A percentile compares a stretch with the other conserved stretches of the same genome.
These are phyloP conservation scores for Agapanthus africanus DNA, from an alignment of 106 monocot genomes.

Conservation along the genomic window DNA sequence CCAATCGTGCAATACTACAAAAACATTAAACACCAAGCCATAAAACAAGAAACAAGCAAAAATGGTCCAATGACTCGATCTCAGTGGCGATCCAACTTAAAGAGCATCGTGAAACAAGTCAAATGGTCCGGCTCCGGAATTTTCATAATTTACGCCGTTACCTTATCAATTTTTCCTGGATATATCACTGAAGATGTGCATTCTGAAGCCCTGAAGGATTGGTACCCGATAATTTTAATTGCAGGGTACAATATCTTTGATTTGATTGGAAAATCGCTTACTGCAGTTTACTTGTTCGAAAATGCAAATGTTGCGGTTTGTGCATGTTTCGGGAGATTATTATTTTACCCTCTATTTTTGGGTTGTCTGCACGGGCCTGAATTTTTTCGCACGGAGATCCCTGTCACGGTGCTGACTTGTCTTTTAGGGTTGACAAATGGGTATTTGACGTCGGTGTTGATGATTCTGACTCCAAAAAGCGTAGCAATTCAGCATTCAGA, in stretches of 20 bases:
- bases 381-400: slow-evolving; percentile 37
- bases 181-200: slow-evolving; percentile 54
- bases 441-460: slow-evolving; percentile 36
- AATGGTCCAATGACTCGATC: slow-evolving; percentile 9
- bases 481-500: slow-evolving; percentile 50
- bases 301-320: slow-evolving; percentile 22
- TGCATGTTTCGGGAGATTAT: slow-evolving; percentile 25
- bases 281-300: slow-evolving; percentile 27
- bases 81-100: slow-evolving; percentile 34
- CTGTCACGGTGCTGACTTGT: slow-evolving; percentile 38
- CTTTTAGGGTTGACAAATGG: slow-evolving; percentile 50
- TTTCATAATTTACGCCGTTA: slow-evolving; percentile 32
- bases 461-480: slow-evolving; percentile 44
- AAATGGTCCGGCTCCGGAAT: slow-evolving; percentile 40
- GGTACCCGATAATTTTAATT: slow-evolving; percentile 51
- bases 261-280: slow-evolving; percentile 37
- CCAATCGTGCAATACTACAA: slow-evolving; percentile 39
- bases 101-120: slow-evolving; percentile 27
- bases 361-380: slow-evolving; percentile 41
- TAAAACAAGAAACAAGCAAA: slow-evolving; percentile 20
- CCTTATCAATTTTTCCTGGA: slow-evolving; percentile 48
- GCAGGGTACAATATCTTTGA: slow-evolving; percentile 46
- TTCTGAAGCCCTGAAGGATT: slow-evolving; percentile 36
- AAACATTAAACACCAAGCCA: slow-evolving; percentile 23
- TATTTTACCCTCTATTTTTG: slow-evolving; percentile 45